Base-by-base conservation (phyloP, 1,139 yeast genomes). In the Lodderomyces orthopsilosis region DNA sequence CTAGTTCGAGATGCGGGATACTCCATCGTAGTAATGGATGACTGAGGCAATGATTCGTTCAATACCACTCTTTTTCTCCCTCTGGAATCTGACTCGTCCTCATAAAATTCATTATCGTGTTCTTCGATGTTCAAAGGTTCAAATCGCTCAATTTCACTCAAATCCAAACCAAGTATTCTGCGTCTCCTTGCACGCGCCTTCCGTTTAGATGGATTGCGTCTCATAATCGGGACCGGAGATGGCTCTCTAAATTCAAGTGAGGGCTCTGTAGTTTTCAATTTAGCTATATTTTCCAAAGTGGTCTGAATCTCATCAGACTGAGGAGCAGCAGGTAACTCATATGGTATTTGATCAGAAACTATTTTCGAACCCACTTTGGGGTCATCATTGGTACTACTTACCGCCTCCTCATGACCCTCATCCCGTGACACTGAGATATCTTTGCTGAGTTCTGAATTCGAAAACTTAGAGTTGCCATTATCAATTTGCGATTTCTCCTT, bases 1-100 rank as follows among this genome's bases (percentile, higher is more conserved):
- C 77, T 52, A 1, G 76, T 72, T 41, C 76, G 48, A 15, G 57
- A 53, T 1, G 76, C 72, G 1, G 75, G 75, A 14, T 55, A 56
- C 40, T 64, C 73, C 34, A 17, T 17, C 3, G 15, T 8, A 33
- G 12, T n/a, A 35, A 38, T 10, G 27, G 38, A 15, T 4, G 21
- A 7, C 17, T 40, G 17, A 13, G 14, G 21, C 21, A 27, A 19
- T 10, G 6, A 18, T 19, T 14, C 35, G n/a, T 6, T 24, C 3
- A 13, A 15, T 19, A 3, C 19, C 12, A 13, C 34, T 15, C 34
- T 14, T 17, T 15, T 30, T 9, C 21, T 26, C 18, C 39, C 37
- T 36, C 42, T 46, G 15, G 44, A 37, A 30, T 18, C 15, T 32
- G 22, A 12, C 12, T 38, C 43, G 6, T 36, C 34, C 9, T 35